Percentiles rank a stretch among this genome's conserved stretches.
Evolutionary conservation across 257 asterid genomes (phyloP).

Genomic region (Gardenia jasminoides): DNA sequence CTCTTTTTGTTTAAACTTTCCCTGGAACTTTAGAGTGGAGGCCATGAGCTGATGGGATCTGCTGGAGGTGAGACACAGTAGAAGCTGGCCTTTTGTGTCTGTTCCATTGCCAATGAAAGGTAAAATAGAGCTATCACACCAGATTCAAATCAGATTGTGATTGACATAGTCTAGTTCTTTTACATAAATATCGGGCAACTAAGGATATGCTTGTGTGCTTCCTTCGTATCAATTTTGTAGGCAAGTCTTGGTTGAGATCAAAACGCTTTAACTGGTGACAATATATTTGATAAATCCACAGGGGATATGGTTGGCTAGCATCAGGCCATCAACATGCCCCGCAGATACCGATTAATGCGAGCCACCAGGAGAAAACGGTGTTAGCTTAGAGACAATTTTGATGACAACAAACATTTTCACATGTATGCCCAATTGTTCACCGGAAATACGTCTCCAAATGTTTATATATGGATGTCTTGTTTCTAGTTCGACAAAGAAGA

Average conservation of each 20-base stretch:
- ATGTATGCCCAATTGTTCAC: constrained; percentile 27
- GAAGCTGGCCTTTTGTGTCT: constrained; percentile 12
- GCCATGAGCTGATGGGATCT: constrained; percentile 7
- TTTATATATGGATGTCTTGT: constrained; percentile 4
- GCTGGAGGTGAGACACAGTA: neutral
- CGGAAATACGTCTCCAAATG: constrained; percentile 22
- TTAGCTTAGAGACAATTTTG: constrained; percentile 36
- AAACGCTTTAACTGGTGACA: neutral
- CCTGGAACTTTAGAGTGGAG: neutral
- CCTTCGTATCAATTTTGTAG: neutral
- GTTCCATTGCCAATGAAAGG: constrained; percentile 3
- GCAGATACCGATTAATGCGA: constrained; percentile 11
- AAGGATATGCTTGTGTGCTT: neutral
- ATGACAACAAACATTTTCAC: constrained; percentile 32
- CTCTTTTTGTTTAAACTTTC: neutral
- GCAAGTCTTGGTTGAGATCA: neutral
- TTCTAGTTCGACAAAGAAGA: neutral
- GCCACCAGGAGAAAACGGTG: constrained; percentile 35
- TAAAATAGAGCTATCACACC: neutral
- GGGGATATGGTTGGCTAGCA: constrained; percentile 4
- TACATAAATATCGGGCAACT: neutral
- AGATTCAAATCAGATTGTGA: neutral
- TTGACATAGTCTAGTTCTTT: constrained; percentile 1
- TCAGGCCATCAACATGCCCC: constrained; percentile 11
- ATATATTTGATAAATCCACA: neutral